phyloP scores from a whole-genome alignment of 352 stramenopile species.

The Halophytophthora batemanensis region DNA sequence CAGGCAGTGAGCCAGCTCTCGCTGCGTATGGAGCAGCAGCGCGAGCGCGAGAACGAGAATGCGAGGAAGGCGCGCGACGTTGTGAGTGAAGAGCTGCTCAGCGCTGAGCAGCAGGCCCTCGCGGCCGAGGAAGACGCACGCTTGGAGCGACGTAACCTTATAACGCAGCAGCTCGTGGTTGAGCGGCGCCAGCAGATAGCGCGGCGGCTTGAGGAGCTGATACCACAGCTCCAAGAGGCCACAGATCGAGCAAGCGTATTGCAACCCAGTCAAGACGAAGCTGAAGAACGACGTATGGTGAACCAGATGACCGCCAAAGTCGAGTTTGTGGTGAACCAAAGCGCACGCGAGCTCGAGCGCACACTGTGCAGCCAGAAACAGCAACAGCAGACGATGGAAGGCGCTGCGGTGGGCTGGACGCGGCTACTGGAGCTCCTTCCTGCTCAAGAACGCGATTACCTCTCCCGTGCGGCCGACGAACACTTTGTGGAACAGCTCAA shows the following conservation, averaged over 20 bases:
- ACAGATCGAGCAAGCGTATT: background rate
- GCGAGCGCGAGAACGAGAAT: background rate
- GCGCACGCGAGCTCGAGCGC: conserved; percentile 20
- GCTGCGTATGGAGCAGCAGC: conserved; percentile 4
- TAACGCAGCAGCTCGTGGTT: conserved; percentile 11
- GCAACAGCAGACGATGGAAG: background rate
- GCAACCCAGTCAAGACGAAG: conserved; percentile 1
- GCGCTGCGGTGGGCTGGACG: conserved; percentile 27
- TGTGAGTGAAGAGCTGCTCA: conserved; percentile 10
- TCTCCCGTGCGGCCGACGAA: conserved; percentile 50
- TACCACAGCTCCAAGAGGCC: conserved; percentile 20
- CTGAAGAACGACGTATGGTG: conserved; percentile 1
- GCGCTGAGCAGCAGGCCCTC: conserved; percentile 12
- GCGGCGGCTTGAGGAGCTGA: conserved; percentile 10
- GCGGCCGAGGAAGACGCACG: conserved; percentile 19
- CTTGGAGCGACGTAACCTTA: conserved; percentile 12
- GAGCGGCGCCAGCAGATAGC: conserved; percentile 5
- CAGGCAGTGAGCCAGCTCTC: conserved; percentile 8
- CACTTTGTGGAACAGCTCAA: conserved; percentile 65
- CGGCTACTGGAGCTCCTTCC: conserved; percentile 40
- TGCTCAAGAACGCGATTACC: conserved; percentile 42
- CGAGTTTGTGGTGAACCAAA: conserved; percentile 34
- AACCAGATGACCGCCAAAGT: conserved; percentile 44
- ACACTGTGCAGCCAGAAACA: background rate
- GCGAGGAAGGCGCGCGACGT: background rate